These are phyloP conservation scores for Aspergillus sp. DNA, from an alignment of 2,329 filamentous ascomycete genomes.

Conservation along the genomic window DNA sequence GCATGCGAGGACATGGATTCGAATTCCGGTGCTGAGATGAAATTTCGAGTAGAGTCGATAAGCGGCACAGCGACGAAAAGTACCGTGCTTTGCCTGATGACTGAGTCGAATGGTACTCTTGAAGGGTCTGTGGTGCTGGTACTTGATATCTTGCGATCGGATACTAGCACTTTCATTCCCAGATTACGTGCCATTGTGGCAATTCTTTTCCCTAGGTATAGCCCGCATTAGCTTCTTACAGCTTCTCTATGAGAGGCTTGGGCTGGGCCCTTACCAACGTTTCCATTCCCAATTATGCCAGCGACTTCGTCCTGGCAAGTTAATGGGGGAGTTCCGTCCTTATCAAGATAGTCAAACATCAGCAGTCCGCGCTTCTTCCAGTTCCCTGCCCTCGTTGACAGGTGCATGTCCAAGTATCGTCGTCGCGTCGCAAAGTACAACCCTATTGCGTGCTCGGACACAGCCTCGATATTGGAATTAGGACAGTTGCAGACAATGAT, in stretches of 20 bases:
- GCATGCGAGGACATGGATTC: conserved; percentile 46
- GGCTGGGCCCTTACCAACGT: conserved; percentile 36
- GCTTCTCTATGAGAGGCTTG: background rate
- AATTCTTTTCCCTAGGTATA: conserved; percentile 42
- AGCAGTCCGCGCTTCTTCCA: conserved; percentile 44
- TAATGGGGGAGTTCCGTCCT: conserved; percentile 39
- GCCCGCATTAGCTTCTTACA: background rate
- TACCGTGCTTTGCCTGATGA: conserved; percentile 30
- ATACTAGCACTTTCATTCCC: conserved; percentile 51
- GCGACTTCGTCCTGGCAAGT: conserved; percentile 51
- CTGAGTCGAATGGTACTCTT: conserved; percentile 28
- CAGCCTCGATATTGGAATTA: conserved; percentile 49
- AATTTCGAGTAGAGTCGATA: conserved; percentile 31
- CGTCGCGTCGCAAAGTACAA: conserved; percentile 51
- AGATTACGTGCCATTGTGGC: conserved; percentile 46
- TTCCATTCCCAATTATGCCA: conserved; percentile 53
- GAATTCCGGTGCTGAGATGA: conserved; percentile 42
- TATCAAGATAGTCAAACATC: conserved; percentile 28
- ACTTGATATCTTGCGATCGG: conserved; percentile 45
- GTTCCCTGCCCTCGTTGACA: conserved; percentile 33
- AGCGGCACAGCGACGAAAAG: conserved; percentile 34
- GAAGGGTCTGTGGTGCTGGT: conserved; percentile 9
- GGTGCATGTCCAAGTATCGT: conserved; percentile 40
- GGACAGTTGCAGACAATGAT: conserved; percentile 50
- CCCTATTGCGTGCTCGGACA: conserved; percentile 52